Conservation (phyloP, 345 rosid genomes). For the Pistacia integerrima region DNA sequence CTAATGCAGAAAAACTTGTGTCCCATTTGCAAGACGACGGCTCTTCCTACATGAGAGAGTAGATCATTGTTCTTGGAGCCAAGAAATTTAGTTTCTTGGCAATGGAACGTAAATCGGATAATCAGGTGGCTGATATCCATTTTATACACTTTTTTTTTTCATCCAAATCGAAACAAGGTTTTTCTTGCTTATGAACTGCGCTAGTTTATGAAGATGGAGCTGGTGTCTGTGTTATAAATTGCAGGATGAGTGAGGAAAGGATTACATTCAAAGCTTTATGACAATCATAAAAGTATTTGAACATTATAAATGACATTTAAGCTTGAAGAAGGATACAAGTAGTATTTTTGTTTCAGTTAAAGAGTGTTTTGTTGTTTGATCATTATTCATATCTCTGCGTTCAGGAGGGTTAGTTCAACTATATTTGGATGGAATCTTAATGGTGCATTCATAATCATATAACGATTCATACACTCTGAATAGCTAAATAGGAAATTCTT, state of each 20-base stretch:
- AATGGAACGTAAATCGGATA: conserved; percentile 18
- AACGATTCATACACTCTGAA: no score
- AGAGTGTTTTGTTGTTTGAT: no score
- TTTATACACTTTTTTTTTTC: neutral
- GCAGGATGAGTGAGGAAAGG: conserved; percentile 25
- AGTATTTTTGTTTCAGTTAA: neutral
- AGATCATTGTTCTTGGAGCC: neutral
- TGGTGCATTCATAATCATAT: no score
- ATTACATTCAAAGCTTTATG: conserved; percentile 17
- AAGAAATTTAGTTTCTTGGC: conserved; percentile 15
- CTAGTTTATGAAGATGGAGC: conserved; percentile 2
- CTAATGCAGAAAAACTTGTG: conserved; percentile 79
- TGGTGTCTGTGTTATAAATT: conserved; percentile 13
- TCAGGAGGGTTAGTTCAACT: no score
- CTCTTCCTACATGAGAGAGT: conserved; percentile 40
- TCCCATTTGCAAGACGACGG: conserved; percentile 85
- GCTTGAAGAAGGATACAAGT: neutral
- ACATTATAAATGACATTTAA: conserved; percentile 3
- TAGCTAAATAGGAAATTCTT: no score
- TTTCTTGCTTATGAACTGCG: conserved; percentile 23
- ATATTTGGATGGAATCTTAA: no score
- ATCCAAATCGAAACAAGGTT: conserved; percentile 8
- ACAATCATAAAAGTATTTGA: conserved; percentile 14
- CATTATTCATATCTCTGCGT: no score
- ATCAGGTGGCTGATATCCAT: conserved; percentile 19